phyloP scores from a whole-genome alignment of 2,329 filamentous ascomycete genomes.

The Fonsecaea pedrosoi region DNA sequence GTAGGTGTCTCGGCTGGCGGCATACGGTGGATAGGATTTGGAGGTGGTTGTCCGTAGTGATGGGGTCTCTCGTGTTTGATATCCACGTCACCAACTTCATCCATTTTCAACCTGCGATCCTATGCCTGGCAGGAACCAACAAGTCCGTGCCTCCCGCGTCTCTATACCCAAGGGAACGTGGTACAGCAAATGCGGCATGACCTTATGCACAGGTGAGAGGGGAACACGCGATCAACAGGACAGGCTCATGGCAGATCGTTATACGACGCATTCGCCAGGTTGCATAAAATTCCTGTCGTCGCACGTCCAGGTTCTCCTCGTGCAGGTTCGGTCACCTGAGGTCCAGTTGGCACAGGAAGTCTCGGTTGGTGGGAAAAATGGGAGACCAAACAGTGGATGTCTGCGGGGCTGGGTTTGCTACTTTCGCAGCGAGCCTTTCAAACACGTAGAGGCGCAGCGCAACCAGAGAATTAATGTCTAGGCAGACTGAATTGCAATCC shows the following conservation, averaged over 20 bases:
- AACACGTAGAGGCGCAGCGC: slow-evolving; percentile 30
- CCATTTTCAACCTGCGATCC: slow-evolving; percentile 36
- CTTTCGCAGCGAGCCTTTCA: slow-evolving; percentile 14
- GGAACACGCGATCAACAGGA: slow-evolving; percentile 30
- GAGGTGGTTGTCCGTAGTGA: slow-evolving; percentile 36
- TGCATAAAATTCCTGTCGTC: slow-evolving; percentile 31
- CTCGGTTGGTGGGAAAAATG: slow-evolving; percentile 26
- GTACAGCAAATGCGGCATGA: slow-evolving; percentile 36
- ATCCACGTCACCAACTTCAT: slow-evolving; percentile 38
- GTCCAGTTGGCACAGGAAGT: slow-evolving; percentile 19
- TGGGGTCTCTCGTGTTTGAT: slow-evolving; percentile 36
- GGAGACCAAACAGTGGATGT: slow-evolving; percentile 25
- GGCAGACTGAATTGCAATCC: slow-evolving; percentile 19
- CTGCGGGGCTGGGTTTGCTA: slow-evolving; percentile 17
- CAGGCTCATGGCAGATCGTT: slow-evolving; percentile 35
- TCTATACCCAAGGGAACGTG: slow-evolving; percentile 37
- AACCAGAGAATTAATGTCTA: slow-evolving; percentile 22
- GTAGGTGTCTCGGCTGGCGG: slow-evolving; percentile 39
- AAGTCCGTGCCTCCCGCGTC: slow-evolving; percentile 36
- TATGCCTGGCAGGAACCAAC: slow-evolving; percentile 21
- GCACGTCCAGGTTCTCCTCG: slow-evolving; percentile 20
- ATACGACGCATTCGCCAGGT: slow-evolving; percentile 30
- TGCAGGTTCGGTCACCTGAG: slow-evolving; percentile 17
- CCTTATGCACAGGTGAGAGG: slow-evolving; percentile 28
- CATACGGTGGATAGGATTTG: slow-evolving; percentile 35